Conservation (phyloP, 495 filamentous ascomycete genomes). For the Hypomontagnella submonticulosa region DNA sequence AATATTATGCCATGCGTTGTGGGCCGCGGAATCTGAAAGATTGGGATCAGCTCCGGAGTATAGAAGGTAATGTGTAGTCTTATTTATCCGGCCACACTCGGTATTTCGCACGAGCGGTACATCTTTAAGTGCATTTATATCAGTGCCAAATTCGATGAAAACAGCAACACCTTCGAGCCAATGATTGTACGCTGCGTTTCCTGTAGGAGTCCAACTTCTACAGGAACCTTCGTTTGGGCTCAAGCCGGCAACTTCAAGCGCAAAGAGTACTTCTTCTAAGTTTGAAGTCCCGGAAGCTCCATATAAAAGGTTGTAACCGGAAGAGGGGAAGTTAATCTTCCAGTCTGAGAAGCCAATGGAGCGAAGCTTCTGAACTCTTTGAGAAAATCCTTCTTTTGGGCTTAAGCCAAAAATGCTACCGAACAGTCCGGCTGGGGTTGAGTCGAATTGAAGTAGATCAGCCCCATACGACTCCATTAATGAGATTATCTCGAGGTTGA, state of each 20-base stretch:
- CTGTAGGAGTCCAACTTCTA: neutral
- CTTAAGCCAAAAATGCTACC: neutral
- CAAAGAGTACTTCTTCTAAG: too few species aligned
- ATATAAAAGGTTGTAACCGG: neutral
- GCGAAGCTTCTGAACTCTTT: neutral
- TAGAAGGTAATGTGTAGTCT: slow-evolving; percentile 6
- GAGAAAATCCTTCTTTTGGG: neutral
- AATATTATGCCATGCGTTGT: neutral
- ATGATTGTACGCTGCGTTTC: neutral
- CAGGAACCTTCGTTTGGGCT: too few species aligned
- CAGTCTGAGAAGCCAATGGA: slow-evolving; percentile 2
- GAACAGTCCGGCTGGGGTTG: neutral
- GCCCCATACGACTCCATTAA: neutral
- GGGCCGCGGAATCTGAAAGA: neutral
- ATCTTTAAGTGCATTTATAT: neutral
- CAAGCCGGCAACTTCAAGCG: too few species aligned
- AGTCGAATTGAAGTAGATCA: neutral
- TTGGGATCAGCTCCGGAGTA: neutral
- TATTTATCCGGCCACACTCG: neutral
- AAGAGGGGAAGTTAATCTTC: neutral
- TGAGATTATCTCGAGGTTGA: neutral
- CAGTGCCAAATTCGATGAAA: neutral
- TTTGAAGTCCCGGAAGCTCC: neutral
- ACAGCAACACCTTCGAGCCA: neutral
- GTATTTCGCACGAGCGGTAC: neutral